Conservation (phyloP, 2,329 filamentous ascomycete species). For the Colletotrichum destructivum region DNA sequence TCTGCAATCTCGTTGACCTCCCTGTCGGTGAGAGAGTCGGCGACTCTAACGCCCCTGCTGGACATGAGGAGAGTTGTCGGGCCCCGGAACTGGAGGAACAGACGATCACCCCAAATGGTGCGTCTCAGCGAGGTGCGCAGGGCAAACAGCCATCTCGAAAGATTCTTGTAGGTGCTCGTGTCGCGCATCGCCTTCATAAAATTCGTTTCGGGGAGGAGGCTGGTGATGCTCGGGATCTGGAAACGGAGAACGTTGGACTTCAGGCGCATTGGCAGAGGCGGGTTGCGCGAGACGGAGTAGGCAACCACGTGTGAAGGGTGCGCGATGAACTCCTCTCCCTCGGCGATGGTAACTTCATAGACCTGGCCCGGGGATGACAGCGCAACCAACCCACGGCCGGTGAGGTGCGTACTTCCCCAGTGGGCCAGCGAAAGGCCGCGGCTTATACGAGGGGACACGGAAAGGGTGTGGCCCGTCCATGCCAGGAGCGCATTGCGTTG, state of each 20-base stretch:
- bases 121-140: constrained; percentile 83
- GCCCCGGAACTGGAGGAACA: constrained; percentile 92
- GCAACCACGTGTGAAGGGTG: constrained; percentile 94
- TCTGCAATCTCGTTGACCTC: constrained; percentile 95
- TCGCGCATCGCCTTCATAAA: constrained; percentile 82
- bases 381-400: constrained; percentile 88
- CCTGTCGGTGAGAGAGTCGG: constrained; percentile 81
- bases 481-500: constrained; percentile 92
- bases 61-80: constrained; percentile 90
- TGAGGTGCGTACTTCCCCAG: constrained; percentile 92
- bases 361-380: constrained; percentile 90
- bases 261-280: constrained; percentile 89
- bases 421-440: constrained; percentile 82
- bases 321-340: constrained; percentile 90
- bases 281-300: constrained; percentile 82
- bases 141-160: constrained; percentile 76
- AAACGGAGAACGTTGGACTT: constrained; percentile 82
- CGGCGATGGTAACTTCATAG: constrained; percentile 85
- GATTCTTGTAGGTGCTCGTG: constrained; percentile 79
- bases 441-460: constrained; percentile 82
- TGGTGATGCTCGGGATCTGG: constrained; percentile 81
- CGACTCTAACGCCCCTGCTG: constrained; percentile 84
- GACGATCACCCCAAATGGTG: constrained; percentile 92
- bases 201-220: constrained; percentile 77
- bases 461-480: constrained; percentile 93